These are phyloP conservation scores for Plasmodium vivax DNA, from an alignment of 169 alveolate species.

Conservation along the genomic window DNA sequence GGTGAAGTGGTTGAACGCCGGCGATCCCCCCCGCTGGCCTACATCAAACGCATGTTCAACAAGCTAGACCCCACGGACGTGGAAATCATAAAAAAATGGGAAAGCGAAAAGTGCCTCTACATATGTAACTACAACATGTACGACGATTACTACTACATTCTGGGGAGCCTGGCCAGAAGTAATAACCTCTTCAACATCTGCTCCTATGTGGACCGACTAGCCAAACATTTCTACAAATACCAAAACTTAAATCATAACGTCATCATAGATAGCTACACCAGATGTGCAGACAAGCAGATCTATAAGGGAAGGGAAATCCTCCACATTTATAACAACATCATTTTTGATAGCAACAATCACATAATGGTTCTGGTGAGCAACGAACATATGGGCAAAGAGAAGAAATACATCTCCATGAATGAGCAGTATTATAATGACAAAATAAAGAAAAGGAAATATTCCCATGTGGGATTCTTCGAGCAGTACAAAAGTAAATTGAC, in stretches of 20 bases:
- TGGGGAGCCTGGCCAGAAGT: slow-evolving; percentile 59
- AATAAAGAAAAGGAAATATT: slow-evolving; percentile 20
- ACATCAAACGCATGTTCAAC: slow-evolving; percentile 40
- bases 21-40: not conserved
- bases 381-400: slow-evolving; percentile 10
- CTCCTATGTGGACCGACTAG: slow-evolving; percentile 21
- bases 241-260: slow-evolving; percentile 44
- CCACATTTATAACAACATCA: slow-evolving; percentile 23
- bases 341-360: slow-evolving; percentile 22
- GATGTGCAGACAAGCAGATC: not conserved
- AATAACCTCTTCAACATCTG: slow-evolving; percentile 43
- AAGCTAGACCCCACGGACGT: slow-evolving; percentile 51
- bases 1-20: not conserved
- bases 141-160: slow-evolving; percentile 61
- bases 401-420: slow-evolving; percentile 60
- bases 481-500: slow-evolving; percentile 12
- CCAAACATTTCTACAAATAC: slow-evolving; percentile 31
- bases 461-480: slow-evolving; percentile 4
- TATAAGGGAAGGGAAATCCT: slow-evolving; percentile 31
- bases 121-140: slow-evolving; percentile 70
- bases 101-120: slow-evolving; percentile 51
- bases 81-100: slow-evolving; percentile 65
- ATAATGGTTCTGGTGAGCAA: slow-evolving; percentile 44
- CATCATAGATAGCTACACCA: slow-evolving; percentile 19
- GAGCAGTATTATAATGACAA: slow-evolving; percentile 70